A percentile compares a stretch with the other conserved stretches of the same genome.
phyloP scores from a whole-genome alignment of 768 basidiomycete species.

The Macrolepiota albuminosa region DNA sequence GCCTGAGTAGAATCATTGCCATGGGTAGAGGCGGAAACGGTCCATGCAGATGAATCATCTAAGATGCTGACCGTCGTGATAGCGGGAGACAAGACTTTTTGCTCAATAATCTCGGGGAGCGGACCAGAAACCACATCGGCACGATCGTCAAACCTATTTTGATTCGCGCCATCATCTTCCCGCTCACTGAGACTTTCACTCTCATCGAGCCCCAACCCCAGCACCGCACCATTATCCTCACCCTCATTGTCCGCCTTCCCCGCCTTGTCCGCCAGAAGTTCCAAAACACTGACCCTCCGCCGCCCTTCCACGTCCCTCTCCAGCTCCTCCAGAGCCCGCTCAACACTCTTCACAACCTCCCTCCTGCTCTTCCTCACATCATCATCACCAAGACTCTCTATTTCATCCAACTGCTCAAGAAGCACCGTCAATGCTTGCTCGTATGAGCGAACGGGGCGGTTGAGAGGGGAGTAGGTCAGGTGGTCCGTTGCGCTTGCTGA shows the following conservation, averaged over 20 bases:
- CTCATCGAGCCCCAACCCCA: neutral
- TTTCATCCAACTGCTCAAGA: slow-evolving; percentile 49
- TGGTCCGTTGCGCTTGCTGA: slow-evolving; percentile 19
- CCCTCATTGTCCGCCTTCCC: neutral
- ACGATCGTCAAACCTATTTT: neutral
- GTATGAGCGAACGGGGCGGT: slow-evolving; percentile 56
- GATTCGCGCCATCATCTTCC: neutral
- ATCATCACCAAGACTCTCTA: slow-evolving; percentile 55
- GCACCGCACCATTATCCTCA: neutral
- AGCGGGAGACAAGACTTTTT: neutral
- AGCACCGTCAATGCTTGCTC: slow-evolving; percentile 54
- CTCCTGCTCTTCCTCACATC: slow-evolving; percentile 46
- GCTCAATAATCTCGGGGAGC: neutral
- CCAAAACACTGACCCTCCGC: slow-evolving; percentile 14
- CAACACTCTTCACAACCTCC: slow-evolving; percentile 48
- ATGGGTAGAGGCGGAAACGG: too few relatives aligned
- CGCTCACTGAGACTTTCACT: neutral
- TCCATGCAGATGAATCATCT: neutral
- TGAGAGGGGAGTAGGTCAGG: slow-evolving; percentile 51
- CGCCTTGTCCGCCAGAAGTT: neutral
- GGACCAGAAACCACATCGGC: neutral
- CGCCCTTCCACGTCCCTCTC: slow-evolving; percentile 41
- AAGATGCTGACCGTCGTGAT: neutral
- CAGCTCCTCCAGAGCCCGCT: slow-evolving; percentile 49
- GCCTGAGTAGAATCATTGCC: too few relatives aligned